Base-by-base conservation (phyloP, 2,329 filamentous ascomycete species). In the Monilinia laxa region DNA sequence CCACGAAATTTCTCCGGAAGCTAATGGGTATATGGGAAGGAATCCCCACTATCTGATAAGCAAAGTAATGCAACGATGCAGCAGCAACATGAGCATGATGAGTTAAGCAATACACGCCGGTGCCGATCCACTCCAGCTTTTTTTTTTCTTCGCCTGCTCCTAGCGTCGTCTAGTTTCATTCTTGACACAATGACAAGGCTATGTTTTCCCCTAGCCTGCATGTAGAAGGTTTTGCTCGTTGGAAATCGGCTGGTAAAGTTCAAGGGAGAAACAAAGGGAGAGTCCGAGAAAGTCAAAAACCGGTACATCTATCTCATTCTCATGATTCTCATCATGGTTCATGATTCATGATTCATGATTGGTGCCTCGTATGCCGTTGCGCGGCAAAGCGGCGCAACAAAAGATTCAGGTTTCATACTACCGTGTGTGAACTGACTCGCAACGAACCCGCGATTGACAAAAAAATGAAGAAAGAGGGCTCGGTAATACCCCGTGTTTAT, bases 41-140 rank as follows among this genome's bases (percentile, higher is more conserved):
- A 49, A 35, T 64, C 62, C 42, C 62, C 62, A 57, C 62, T 64
- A 18, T 38, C 62, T 64, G 62, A 64, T 64, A 64, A 64, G 53
- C 28, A 31, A 35, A 62, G 18, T 31, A 53, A 18, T 31, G 28
- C 28, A 31, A 31, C 28, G 28, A 31, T 31, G 28, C n/a, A n/a
- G n/a, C 31, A 35, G 31, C 31, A 9, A 35, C 31, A 6, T 35
- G 31, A 35, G 31, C 31, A 35, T 35, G 31, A 35, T 35, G 38
- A 57, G 35, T 23, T 42, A 57, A 57, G 35, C 38, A 40, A 62
- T 62, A 62, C 40, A 52, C 63, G 54, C 54, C 14, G 53, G 53
- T 25, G 54, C n/a, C 54, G 45, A 65, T 59, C 54, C 63, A 65
- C 54, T 52, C 54, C 63, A 64, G 53, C 38, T 57, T 59, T 59